A percentile compares a stretch with the other conserved stretches of the same genome.
phyloP scores from a whole-genome alignment of 208 protist species.

The Leishmania martiniquensis region DNA sequence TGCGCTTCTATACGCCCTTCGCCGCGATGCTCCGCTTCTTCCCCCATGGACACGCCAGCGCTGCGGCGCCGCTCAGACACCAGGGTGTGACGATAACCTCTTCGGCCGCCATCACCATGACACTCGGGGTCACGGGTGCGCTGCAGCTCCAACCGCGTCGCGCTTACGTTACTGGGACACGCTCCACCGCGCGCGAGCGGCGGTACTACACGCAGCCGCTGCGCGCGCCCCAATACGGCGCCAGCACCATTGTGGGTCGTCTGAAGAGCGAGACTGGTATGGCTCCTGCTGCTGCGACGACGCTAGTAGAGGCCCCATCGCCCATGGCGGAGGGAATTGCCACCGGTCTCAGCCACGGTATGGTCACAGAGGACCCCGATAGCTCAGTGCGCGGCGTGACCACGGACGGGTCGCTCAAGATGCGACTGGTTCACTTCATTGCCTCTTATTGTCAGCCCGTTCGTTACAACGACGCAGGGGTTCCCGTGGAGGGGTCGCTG shows the following conservation, averaged over 20 bases:
- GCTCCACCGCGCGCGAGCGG: slow-evolving; percentile 6
- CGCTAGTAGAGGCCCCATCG: background rate
- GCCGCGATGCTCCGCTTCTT: slow-evolving; percentile 3
- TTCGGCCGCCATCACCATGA: background rate
- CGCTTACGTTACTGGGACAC: slow-evolving; percentile 13
- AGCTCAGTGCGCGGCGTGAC: slow-evolving; percentile 1
- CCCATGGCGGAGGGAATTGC: slow-evolving; percentile 13
- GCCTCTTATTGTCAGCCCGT: slow-evolving; percentile 8
- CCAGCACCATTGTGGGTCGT: slow-evolving; percentile 32
- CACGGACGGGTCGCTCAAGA: background rate
- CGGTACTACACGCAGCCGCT: slow-evolving; percentile 30
- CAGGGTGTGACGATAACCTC: too few relatives aligned
- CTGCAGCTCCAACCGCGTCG: slow-evolving; percentile 3
- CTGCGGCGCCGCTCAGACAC: background rate
- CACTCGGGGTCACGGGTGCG: background rate
- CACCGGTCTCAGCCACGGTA: background rate
- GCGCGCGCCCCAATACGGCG: slow-evolving; percentile 20
- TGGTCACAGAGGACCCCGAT: background rate
- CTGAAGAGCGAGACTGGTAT: background rate
- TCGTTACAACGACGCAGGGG: slow-evolving; percentile 30
- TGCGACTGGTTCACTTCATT: background rate
- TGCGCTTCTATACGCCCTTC: background rate
- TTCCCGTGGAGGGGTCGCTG: slow-evolving; percentile 36
- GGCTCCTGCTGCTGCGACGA: background rate
- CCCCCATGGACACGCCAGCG: background rate